Evolutionary conservation across 495 filamentous ascomycete genomes (phyloP).

Genomic region (Penicillium silybi): DNA sequence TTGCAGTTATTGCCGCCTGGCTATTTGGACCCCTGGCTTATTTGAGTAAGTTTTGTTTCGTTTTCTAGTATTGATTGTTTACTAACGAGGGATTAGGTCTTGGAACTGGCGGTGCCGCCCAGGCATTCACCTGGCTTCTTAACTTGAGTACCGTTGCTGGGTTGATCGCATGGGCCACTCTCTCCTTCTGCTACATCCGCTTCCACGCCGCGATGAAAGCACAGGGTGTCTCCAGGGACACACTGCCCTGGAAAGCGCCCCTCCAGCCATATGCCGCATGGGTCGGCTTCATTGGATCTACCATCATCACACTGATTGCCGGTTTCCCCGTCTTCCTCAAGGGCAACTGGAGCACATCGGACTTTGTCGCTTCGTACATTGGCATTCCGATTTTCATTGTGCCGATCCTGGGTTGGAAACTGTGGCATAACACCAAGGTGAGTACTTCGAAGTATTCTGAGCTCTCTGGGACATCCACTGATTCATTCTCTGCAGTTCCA

Average conservation of each 20-base stretch:
- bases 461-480: background rate
- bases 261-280: constrained; percentile 62
- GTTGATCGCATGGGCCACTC: constrained; percentile 59
- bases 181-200: constrained; percentile 58
- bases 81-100: constrained; percentile 26
- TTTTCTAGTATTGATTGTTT: background rate
- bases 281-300: constrained; percentile 54
- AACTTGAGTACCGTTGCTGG: constrained; percentile 55
- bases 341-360: constrained; percentile 34
- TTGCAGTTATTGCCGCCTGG: constrained; percentile 30
- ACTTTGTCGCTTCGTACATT: constrained; percentile 57
- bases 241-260: constrained; percentile 55
- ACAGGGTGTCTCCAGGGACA: constrained; percentile 53
- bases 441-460: background rate
- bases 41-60: constrained; percentile 23
- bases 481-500: constrained; percentile 16
- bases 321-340: constrained; percentile 40
- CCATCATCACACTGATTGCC: constrained; percentile 38
- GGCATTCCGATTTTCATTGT: constrained; percentile 53
- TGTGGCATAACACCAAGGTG: constrained; percentile 49
- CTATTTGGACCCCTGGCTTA: constrained; percentile 31
- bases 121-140: constrained; percentile 58
- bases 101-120: constrained; percentile 34
- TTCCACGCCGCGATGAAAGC: constrained; percentile 57
- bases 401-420: constrained; percentile 59